Conservation (phyloP, 2,329 filamentous ascomycete species). For the Penicillium sp. region DNA sequence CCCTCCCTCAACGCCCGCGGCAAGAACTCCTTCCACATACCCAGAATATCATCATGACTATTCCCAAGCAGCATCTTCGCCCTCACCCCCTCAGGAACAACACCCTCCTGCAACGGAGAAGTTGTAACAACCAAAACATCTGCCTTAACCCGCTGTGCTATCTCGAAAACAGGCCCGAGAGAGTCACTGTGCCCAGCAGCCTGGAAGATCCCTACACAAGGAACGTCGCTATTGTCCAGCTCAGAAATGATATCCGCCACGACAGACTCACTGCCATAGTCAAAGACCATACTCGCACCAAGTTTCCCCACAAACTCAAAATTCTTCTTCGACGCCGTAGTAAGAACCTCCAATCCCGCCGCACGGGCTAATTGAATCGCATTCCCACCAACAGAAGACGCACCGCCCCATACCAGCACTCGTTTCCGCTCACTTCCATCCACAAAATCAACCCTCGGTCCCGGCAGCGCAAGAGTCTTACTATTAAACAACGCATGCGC, state of each 20-base stretch:
- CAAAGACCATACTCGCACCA: neutral
- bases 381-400: slow-evolving; percentile 53
- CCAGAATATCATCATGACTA: slow-evolving; percentile 36
- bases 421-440: neutral
- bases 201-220: neutral
- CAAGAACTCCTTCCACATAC: slow-evolving; percentile 40
- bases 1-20: slow-evolving; percentile 41
- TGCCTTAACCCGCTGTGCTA: neutral
- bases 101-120: slow-evolving; percentile 4
- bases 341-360: neutral
- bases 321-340: neutral
- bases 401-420: slow-evolving; percentile 59
- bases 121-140: slow-evolving; percentile 10
- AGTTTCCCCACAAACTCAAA: neutral
- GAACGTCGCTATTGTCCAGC: neutral
- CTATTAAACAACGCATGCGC: neutral
- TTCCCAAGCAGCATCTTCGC: slow-evolving; percentile 33
- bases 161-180: neutral
- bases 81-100: slow-evolving; percentile 29
- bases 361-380: slow-evolving; percentile 33
- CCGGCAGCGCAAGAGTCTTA: neutral
- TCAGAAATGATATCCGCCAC: neutral
- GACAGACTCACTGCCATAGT: neutral
- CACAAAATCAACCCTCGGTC: neutral
- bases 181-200: neutral